Evolutionary conservation across 2,329 filamentous ascomycete genomes (phyloP).

Genomic region (Cladosporium velox): DNA sequence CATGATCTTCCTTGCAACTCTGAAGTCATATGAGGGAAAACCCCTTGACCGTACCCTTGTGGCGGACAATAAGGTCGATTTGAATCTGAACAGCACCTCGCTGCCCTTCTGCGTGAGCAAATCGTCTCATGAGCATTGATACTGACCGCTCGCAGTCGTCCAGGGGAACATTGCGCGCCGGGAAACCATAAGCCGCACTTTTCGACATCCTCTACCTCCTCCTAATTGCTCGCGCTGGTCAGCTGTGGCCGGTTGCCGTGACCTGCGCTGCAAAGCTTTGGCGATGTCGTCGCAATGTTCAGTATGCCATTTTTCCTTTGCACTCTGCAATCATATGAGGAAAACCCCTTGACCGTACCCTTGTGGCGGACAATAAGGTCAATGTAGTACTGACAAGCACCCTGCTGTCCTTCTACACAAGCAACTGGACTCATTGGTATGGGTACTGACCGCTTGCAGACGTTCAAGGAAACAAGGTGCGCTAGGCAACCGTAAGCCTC

Average conservation of each 20-base stretch:
- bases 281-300: not conserved
- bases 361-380: not conserved
- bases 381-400: not conserved
- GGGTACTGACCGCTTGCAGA: not conserved
- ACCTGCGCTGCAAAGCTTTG: not conserved
- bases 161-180: not conserved
- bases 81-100: not conserved
- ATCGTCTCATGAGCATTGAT: not conserved
- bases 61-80: not conserved
- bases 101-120: not conserved
- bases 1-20: not conserved
- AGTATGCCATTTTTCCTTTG: not conserved
- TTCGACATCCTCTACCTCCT: not conserved
- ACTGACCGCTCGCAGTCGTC: not conserved
- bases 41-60: not conserved
- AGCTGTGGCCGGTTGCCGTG: too few relatives aligned
- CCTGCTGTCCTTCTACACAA: not conserved
- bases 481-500: not conserved
- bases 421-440: not conserved
- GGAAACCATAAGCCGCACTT: not conserved
- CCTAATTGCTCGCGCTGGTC: not conserved
- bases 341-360: not conserved
- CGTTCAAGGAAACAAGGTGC: not conserved
- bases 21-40: not conserved
- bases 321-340: not conserved